Evolutionary conservation across 2,329 filamentous ascomycete species (phyloP).

Genomic region (Monilinia fructigena): DNA sequence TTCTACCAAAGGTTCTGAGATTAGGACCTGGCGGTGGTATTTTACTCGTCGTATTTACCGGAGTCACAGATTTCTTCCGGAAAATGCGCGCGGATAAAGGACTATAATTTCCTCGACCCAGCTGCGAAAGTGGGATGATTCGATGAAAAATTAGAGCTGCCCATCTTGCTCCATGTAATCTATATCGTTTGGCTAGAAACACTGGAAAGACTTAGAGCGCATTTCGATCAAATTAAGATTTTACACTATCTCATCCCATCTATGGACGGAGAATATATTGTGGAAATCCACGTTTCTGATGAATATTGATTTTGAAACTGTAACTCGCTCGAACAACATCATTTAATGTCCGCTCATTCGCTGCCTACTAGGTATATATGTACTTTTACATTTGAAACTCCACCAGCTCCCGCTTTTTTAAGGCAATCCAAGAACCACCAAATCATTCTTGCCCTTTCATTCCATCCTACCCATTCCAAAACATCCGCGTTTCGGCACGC

Average conservation of each 20-base stretch:
- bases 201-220: not conserved
- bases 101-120: not conserved
- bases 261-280: not conserved
- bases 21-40: slow-evolving; percentile 65
- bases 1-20: slow-evolving; percentile 89
- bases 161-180: not conserved
- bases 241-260: not conserved
- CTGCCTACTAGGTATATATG: slow-evolving; percentile 3
- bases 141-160: not conserved
- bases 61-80: slow-evolving; percentile 90
- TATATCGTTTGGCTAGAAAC: slow-evolving; percentile 5
- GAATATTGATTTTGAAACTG: not conserved
- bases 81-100: slow-evolving; percentile 46
- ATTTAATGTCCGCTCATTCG: not conserved
- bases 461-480: not conserved
- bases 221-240: not conserved
- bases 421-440: not conserved
- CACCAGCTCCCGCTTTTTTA: not conserved
- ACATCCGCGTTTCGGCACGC: not conserved
- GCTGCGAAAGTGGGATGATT: not conserved
- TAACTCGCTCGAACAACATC: not conserved
- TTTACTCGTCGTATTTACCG: slow-evolving; percentile 81
- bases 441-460: not conserved
- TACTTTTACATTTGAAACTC: slow-evolving; percentile 13
- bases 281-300: not conserved